These are phyloP conservation scores for Solanum arcanum DNA, from an alignment of 257 asterid genomes.

Conservation along the genomic window DNA sequence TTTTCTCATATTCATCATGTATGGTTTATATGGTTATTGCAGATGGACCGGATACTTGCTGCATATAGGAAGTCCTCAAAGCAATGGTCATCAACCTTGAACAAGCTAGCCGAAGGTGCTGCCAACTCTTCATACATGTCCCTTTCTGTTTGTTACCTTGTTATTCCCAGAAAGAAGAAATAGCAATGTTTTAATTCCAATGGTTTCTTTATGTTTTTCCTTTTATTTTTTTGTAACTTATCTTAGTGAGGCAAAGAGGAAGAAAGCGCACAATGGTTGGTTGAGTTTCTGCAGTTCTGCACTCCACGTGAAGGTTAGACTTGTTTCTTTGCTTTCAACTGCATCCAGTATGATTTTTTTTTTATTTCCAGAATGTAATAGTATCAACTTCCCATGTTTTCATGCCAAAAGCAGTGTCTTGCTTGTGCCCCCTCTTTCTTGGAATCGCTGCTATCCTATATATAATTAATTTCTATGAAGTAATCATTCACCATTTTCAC, in stretches of 20 bases:
- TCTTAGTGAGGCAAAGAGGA: slow-evolving; percentile 76
- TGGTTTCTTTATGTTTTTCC: not conserved
- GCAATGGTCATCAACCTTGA: slow-evolving; percentile 87
- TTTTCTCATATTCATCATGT: not conserved
- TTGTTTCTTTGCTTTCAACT: not conserved
- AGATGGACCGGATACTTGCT: slow-evolving; percentile 82
- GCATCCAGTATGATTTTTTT: not conserved
- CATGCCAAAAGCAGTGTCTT: not conserved
- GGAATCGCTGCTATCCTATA: not conserved
- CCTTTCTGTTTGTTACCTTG: not conserved
- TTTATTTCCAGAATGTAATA: not conserved
- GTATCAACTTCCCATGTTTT: not conserved
- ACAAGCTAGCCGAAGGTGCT: slow-evolving; percentile 92
- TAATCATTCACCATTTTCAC: not conserved
- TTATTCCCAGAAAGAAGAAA: not conserved
- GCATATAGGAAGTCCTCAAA: slow-evolving; percentile 89
- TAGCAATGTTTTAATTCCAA: not conserved
- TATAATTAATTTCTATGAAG: not conserved
- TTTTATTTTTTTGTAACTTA: not conserved
- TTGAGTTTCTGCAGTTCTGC: slow-evolving; percentile 14
- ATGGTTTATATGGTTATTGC: not conserved
- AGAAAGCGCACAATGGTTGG: slow-evolving; percentile 93
- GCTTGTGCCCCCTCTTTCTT: not conserved
- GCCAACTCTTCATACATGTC: not conserved
- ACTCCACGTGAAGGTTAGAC: slow-evolving; percentile 1